Percentiles rank a stretch among this genome's conserved stretches.
Evolutionary conservation across 805 yeast species (phyloP).

Genomic region (Saccharomyces paradoxus): DNA sequence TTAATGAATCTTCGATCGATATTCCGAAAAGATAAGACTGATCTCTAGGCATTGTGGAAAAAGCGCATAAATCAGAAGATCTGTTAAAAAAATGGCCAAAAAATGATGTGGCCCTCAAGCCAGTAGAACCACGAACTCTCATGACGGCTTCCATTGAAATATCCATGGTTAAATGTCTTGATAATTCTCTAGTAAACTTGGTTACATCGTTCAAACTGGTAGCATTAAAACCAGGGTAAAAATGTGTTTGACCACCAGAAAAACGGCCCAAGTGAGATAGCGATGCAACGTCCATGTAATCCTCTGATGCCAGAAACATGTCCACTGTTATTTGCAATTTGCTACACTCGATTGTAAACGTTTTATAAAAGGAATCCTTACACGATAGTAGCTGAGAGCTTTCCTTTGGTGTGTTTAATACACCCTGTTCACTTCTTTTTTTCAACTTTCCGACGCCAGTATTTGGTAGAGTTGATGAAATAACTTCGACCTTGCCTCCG

Average conservation of each 20-base stretch:
- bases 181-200: constrained; percentile 78
- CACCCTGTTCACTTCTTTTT: constrained; percentile 61
- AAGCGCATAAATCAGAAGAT: constrained; percentile 91
- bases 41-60: constrained; percentile 94
- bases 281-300: constrained; percentile 91
- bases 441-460: constrained; percentile 76
- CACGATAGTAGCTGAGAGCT: constrained; percentile 61
- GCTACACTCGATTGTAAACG: constrained; percentile 93
- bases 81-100: constrained; percentile 94
- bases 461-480: constrained; percentile 76
- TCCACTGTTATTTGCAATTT: constrained; percentile 86
- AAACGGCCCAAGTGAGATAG: constrained; percentile 80
- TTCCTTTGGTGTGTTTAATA: constrained; percentile 73
- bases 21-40: constrained; percentile 88
- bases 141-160: constrained; percentile 90
- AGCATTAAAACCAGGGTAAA: constrained; percentile 91
- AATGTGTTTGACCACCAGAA: constrained; percentile 95
- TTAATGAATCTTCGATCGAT: constrained; percentile 72
- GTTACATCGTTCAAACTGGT: constrained; percentile 71
- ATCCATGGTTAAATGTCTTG: constrained; percentile 83
- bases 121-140: constrained; percentile 89
- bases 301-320: constrained; percentile 74
- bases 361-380: constrained; percentile 80
- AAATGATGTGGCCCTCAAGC: constrained; percentile 72
- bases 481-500: constrained; percentile 85